A percentile compares a stretch with the other conserved stretches of the same genome.
These are phyloP conservation scores for Fusarium virguliforme DNA, from an alignment of 2,329 filamentous ascomycete genomes.

Conservation along the genomic window DNA sequence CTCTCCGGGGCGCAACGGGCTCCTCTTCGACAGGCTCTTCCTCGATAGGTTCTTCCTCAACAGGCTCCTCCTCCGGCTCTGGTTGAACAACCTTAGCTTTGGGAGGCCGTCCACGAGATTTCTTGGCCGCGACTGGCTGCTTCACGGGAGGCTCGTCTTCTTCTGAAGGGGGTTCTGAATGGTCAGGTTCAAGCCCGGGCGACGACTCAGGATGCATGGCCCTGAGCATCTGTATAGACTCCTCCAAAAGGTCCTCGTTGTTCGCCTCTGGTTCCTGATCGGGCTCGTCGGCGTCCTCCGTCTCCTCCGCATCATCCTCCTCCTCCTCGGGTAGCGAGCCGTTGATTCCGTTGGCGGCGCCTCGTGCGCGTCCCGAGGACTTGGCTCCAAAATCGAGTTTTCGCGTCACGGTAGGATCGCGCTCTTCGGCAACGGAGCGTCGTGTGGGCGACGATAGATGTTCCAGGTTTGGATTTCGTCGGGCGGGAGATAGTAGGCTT, in stretches of 20 bases:
- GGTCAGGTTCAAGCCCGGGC: constrained; percentile 26
- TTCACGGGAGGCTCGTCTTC: constrained; percentile 31
- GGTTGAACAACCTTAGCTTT: constrained; percentile 34
- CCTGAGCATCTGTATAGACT: constrained; percentile 62
- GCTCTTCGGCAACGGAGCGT: constrained; percentile 56
- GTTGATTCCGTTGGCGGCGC: constrained; percentile 52
- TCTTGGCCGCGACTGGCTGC: constrained; percentile 29
- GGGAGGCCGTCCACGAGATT: constrained; percentile 45
- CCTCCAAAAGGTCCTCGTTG: constrained; percentile 56
- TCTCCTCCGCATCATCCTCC: constrained; percentile 53
- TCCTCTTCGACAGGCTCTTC: constrained; percentile 24
- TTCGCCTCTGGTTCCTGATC: constrained; percentile 50
- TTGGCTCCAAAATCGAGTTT: constrained; percentile 67
- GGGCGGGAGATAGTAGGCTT: constrained; percentile 72
- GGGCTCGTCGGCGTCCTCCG: constrained; percentile 47
- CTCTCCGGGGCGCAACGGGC: constrained; percentile 20
- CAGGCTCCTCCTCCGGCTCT: constrained; percentile 21
- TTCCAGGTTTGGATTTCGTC: constrained; percentile 72
- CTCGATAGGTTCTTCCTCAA: constrained; percentile 29
- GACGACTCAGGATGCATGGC: constrained; percentile 48
- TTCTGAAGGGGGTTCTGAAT: constrained; percentile 6
- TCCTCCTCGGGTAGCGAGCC: constrained; percentile 48
- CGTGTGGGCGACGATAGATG: constrained; percentile 67
- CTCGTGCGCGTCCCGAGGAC: constrained; percentile 21
- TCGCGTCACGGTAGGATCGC: constrained; percentile 65